These are phyloP conservation scores for Spiromastix sp. DNA, from an alignment of 2,329 filamentous ascomycete species.

Conservation along the genomic window DNA sequence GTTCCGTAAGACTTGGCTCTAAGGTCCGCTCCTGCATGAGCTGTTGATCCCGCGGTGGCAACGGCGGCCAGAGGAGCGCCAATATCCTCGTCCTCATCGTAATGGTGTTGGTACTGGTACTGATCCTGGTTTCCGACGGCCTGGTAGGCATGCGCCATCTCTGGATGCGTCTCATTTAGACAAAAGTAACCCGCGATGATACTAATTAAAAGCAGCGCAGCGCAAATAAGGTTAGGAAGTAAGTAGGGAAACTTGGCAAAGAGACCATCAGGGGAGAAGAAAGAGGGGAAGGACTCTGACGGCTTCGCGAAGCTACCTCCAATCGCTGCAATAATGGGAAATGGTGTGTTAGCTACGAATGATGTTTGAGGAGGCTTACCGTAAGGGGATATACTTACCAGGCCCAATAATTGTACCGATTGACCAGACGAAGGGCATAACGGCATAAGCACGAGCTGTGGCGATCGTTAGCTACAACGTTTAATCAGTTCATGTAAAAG, in stretches of 20 bases:
- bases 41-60: constrained; percentile 62
- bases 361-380: not conserved
- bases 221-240: constrained; percentile 80
- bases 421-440: constrained; percentile 90
- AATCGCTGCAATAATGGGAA: constrained; percentile 46
- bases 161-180: constrained; percentile 81
- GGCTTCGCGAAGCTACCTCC: constrained; percentile 81
- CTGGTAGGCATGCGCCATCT: constrained; percentile 50
- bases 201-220: constrained; percentile 62
- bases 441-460: constrained; percentile 63
- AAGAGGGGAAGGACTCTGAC: constrained; percentile 57
- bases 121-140: constrained; percentile 53
- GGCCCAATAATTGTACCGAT: constrained; percentile 82
- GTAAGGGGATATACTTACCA: constrained; percentile 20
- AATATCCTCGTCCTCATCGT: constrained; percentile 8
- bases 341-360: too few species aligned
- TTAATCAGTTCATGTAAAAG: not conserved
- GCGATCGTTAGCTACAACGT: not conserved
- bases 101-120: too few species aligned
- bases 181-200: constrained; percentile 72
- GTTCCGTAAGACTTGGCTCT: constrained; percentile 73
- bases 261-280: constrained; percentile 57
- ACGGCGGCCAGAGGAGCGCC: constrained; percentile 43
- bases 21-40: constrained; percentile 62
- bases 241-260: constrained; percentile 78